Conservation (phyloP, 805 yeast species). For the Ogataea pilisensis region DNA sequence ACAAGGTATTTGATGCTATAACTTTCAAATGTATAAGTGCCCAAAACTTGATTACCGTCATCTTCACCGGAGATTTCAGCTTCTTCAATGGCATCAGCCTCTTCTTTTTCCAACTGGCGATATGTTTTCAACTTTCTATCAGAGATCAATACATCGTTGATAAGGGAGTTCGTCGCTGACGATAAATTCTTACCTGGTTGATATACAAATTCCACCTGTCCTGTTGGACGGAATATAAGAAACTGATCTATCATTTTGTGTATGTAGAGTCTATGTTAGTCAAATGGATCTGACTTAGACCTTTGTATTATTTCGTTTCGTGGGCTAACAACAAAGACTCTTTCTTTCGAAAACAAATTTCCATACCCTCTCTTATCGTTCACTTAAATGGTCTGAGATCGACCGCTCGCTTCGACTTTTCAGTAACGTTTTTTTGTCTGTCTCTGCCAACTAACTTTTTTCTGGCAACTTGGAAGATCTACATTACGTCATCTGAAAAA, state of each 20-base stretch:
- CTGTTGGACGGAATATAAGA: conserved; percentile 47
- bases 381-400: no score
- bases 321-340: no score
- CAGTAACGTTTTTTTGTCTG: no score
- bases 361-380: no score
- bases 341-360: no score
- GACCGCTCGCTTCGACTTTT: no score
- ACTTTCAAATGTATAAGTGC: conserved; percentile 34
- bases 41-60: conserved; percentile 18
- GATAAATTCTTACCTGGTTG: conserved; percentile 37
- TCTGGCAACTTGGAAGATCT: not conserved
- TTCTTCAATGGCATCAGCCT: conserved; percentile 19
- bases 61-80: conserved; percentile 19
- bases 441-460: not conserved
- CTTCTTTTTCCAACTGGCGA: conserved; percentile 15
- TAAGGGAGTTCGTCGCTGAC: conserved; percentile 41
- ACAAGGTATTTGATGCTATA: conserved; percentile 42
- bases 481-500: conserved; percentile 1
- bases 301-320: no score
- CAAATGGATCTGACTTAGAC: no score
- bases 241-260: conserved; percentile 44
- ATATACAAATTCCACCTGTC: conserved; percentile 47
- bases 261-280: no score
- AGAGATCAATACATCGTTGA: conserved; percentile 45
- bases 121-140: conserved; percentile 28